Percentiles rank a stretch among this genome's conserved stretches.
These are phyloP conservation scores for Ophiostoma sp. DNA, from an alignment of 2,329 filamentous ascomycete species.

Conservation along the genomic window DNA sequence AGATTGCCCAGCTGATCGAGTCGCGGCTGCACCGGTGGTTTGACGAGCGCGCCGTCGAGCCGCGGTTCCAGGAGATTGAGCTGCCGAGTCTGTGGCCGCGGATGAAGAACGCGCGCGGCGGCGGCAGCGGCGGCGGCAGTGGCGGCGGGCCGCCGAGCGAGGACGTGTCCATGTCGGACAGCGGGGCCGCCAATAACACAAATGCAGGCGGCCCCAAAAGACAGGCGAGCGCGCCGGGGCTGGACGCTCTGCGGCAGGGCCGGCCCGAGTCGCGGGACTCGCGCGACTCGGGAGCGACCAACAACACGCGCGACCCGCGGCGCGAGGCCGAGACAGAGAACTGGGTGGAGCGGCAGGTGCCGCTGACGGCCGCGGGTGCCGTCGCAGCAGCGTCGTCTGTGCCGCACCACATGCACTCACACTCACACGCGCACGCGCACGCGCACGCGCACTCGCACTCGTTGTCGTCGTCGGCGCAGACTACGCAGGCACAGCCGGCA, in stretches of 20 bases:
- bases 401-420: slow-evolving; percentile 17
- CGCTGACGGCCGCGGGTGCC: slow-evolving; percentile 25
- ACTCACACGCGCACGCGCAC: background rate
- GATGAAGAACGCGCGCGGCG: slow-evolving; percentile 75
- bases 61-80: slow-evolving; percentile 79
- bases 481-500: slow-evolving; percentile 6
- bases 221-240: background rate
- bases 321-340: slow-evolving; percentile 29
- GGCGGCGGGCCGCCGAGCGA: slow-evolving; percentile 21
- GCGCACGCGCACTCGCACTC: slow-evolving; percentile 16
- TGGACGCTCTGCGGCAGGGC: slow-evolving; percentile 19
- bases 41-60: slow-evolving; percentile 79
- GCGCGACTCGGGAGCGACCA: slow-evolving; percentile 34
- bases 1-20: slow-evolving; percentile 81
- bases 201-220: background rate
- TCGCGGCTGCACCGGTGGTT: slow-evolving; percentile 78
- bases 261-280: slow-evolving; percentile 33
- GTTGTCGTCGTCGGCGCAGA: background rate
- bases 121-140: slow-evolving; percentile 47
- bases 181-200: background rate
- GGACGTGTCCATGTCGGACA: slow-evolving; percentile 22
- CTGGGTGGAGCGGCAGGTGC: slow-evolving; percentile 28
- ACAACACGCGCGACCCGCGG: slow-evolving; percentile 32
- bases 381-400: slow-evolving; percentile 16
- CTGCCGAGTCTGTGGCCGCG: slow-evolving; percentile 77